Evolutionary conservation across 192 early-diverging fungal species (phyloP), one percentile per base, ranked within the genome.

Genomic region (Entomortierella parvispora): DNA sequence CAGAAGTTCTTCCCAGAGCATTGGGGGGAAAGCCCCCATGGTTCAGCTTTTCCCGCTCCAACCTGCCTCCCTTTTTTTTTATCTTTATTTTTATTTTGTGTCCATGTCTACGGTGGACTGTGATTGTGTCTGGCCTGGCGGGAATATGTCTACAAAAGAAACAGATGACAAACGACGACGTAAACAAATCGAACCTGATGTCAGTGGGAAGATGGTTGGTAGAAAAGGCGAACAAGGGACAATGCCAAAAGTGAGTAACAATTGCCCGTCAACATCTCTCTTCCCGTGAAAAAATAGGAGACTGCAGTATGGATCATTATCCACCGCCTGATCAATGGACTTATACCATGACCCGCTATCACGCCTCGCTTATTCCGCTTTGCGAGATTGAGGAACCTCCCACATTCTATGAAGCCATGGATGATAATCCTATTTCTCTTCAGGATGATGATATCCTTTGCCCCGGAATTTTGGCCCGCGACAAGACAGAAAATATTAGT

Each of bases 231-330:
- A 29, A 45, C 3, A 65, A 31, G 18, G 28, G 46, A 17, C 17
- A 63, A 28, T 22, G 17, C 37, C 32, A 40, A 53, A 33, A 55
- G 42, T 50, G 40, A 61, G 29, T 2, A 26, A 31, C 4, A 61
- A 61, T 26, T 53, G 32, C 17, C 33, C 22, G 49, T 28, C 37
- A 20, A 59, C 23, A 42, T 42, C 10, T n/a, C n/a, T n/a, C n/a
- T n/a, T n/a, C n/a, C n/a, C n/a, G n/a, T n/a, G n/a, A n/a, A n/a
- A 65, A 75, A 75, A 75, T 75, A 75, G 71, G 71, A 75, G 71
- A 61, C 12, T 26, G 42, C 23, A 44, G 62, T 58, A 47, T 72
- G 29, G 62, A 72, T 59, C 70, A 75, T 49, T 75, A 75, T 47
- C 71, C 71, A 54, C 71, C 71, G 58, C 71, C 71, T 75, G 64